A percentile compares a stretch with the other conserved stretches of the same genome.
These are phyloP conservation scores for Hortiboletus rubellus DNA, from an alignment of 1,284 basidiomycete species.

Conservation along the genomic window DNA sequence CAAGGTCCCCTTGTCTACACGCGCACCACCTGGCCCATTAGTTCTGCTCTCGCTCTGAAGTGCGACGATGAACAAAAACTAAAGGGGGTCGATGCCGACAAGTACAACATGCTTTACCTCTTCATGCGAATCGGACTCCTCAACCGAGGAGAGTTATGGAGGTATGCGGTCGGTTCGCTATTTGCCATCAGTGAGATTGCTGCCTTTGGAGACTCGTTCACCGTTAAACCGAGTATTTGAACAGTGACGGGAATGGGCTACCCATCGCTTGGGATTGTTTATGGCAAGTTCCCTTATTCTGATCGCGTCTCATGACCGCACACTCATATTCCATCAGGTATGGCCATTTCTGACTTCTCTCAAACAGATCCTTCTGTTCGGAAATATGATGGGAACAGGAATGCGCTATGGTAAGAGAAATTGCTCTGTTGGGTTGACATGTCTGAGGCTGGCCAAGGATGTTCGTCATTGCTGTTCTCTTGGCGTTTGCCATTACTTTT, in stretches of 20 bases:
- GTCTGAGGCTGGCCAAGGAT: conserved; percentile 46
- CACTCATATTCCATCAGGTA: conserved; percentile 38
- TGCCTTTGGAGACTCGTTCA: not conserved
- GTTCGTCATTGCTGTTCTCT: conserved; percentile 81
- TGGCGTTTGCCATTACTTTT: conserved; percentile 57
- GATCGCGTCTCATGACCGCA: not conserved
- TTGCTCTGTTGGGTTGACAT: not conserved
- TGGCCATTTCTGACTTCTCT: conserved; percentile 69
- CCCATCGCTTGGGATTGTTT: conserved; percentile 85
- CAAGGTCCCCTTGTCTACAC: conserved; percentile 59
- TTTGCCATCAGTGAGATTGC: conserved; percentile 51
- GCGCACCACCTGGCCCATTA: conserved; percentile 66
- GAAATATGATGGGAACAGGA: conserved; percentile 60
- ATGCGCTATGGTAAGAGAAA: conserved; percentile 58
- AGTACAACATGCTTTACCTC: conserved; percentile 54
- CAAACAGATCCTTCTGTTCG: conserved; percentile 40
- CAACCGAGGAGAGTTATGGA: conserved; percentile 57
- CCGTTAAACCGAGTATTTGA: conserved; percentile 13
- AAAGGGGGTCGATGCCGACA: conserved; percentile 43
- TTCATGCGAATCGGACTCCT: conserved; percentile 73
- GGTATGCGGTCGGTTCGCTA: conserved; percentile 55
- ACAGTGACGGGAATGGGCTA: conserved; percentile 76
- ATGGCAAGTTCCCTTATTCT: conserved; percentile 42
- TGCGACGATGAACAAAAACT: conserved; percentile 39
- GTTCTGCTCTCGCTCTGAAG: conserved; percentile 68